Percentiles rank a stretch among this genome's conserved stretches.
phyloP scores from a whole-genome alignment of 306 rosid species.

The Quercus dentata region DNA sequence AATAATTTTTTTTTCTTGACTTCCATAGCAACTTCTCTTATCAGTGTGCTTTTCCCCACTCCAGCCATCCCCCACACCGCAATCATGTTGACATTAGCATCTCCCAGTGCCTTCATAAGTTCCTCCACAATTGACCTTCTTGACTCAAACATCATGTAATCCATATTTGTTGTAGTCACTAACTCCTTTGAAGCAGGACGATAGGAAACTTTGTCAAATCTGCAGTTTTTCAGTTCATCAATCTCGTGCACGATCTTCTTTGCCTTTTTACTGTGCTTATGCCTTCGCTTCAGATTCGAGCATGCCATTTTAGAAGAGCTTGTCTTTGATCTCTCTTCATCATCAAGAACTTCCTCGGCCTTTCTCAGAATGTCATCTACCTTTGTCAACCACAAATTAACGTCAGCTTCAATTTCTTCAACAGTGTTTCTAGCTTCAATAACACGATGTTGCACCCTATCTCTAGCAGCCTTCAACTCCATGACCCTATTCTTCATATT shows the following conservation, averaged over 20 bases:
- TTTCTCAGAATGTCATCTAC: background rate
- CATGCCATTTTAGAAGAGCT: constrained; percentile 8
- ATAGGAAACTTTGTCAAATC: background rate
- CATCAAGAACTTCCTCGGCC: background rate
- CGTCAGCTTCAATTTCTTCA: background rate
- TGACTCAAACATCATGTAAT: background rate
- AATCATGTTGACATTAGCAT: background rate
- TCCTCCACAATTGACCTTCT: background rate
- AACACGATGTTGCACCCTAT: background rate
- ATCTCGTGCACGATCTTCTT: background rate
- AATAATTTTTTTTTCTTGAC: background rate
- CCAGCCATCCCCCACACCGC: background rate
- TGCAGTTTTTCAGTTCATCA: background rate
- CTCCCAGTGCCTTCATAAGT: background rate
- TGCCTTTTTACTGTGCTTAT: constrained; percentile 15
- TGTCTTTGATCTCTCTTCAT: background rate
- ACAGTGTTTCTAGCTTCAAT: background rate
- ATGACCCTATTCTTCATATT: background rate
- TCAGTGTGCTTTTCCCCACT: background rate
- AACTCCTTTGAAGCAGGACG: background rate
- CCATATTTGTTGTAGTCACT: background rate
- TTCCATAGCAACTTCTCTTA: background rate
- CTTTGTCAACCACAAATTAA: background rate
- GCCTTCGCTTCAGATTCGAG: background rate
- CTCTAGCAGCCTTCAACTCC: background rate